These are phyloP conservation scores for Apostasia shenzhenica DNA, from an alignment of 106 monocot genomes.

Conservation along the genomic window DNA sequence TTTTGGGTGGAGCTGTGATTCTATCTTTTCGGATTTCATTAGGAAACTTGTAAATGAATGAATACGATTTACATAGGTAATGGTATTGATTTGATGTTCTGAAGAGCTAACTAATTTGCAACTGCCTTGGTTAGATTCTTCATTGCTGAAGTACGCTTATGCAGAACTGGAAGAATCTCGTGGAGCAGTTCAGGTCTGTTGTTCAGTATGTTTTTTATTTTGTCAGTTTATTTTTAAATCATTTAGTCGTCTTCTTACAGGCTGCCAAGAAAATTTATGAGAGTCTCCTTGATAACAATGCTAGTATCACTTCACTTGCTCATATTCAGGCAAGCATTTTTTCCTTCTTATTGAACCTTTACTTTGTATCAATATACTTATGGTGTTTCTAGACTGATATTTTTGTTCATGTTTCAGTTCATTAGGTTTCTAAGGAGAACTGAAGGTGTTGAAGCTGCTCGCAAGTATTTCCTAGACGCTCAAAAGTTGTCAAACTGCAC, in stretches of 20 bases:
- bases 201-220: conserved; percentile 3
- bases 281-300: conserved; percentile 42
- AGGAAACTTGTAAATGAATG: too few species aligned
- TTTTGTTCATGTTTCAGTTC: conserved; percentile 40
- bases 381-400: conserved; percentile 1
- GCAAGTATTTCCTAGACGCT: conserved; percentile 89
- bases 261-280: conserved; percentile 92
- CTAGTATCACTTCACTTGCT: conserved; percentile 47
- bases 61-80: too few species aligned
- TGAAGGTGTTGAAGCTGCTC: conserved; percentile 92
- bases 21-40: too few species aligned
- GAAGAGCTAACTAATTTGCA: neutral
- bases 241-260: conserved; percentile 30
- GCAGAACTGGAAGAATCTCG: conserved; percentile 93
- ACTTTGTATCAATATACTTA: conserved; percentile 6
- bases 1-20: too few species aligned
- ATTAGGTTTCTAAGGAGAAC: conserved; percentile 91
- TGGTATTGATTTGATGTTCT: too few species aligned
- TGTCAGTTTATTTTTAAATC: neutral
- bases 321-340: conserved; percentile 64
- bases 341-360: conserved; percentile 1
- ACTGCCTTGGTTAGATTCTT: conserved; percentile 54
- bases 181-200: conserved; percentile 73
- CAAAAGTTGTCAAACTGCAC: conserved; percentile 76
- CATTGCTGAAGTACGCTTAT: conserved; percentile 83